These are phyloP conservation scores for Phytophthora boehmeriae DNA, from an alignment of 352 stramenopile species.

Conservation along the genomic window DNA sequence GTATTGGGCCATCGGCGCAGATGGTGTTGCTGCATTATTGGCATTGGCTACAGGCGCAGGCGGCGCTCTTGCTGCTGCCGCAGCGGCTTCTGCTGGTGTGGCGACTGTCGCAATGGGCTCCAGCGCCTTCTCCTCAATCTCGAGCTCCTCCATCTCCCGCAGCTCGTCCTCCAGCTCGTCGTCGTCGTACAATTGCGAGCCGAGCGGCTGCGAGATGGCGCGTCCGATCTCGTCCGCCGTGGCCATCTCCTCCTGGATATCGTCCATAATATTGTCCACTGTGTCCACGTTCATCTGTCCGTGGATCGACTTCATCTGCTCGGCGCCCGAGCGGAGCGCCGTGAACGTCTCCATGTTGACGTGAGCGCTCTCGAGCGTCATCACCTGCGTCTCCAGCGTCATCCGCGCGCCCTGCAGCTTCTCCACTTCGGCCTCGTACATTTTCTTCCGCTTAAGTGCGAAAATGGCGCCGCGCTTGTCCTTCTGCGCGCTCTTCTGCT, in stretches of 20 bases:
- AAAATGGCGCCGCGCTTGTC: constrained; percentile 98
- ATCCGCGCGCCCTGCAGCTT: constrained; percentile 98
- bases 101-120: constrained; percentile 29
- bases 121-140: constrained; percentile 91
- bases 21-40: constrained; percentile 28
- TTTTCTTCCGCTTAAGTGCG: constrained; percentile 98
- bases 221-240: constrained; percentile 94
- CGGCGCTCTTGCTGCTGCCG: constrained; percentile 25
- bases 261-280: constrained; percentile 98
- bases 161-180: constrained; percentile 96
- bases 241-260: constrained; percentile 98
- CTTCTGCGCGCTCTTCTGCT: constrained; percentile 95
- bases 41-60: constrained; percentile 31
- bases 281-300: constrained; percentile 96
- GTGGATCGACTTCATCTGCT: constrained; percentile 96
- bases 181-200: constrained; percentile 92
- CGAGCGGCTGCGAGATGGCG: constrained; percentile 94
- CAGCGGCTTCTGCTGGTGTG: constrained; percentile 28
- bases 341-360: constrained; percentile 98
- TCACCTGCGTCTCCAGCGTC: constrained; percentile 94
- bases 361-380: constrained; percentile 92
- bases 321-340: constrained; percentile 91
- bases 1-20: constrained; percentile 46
- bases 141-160: constrained; percentile 91
- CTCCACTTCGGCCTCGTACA: constrained; percentile 97